Evolutionary conservation across 352 stramenopile genomes (phyloP).

Genomic region (Globisporangium nunn): DNA sequence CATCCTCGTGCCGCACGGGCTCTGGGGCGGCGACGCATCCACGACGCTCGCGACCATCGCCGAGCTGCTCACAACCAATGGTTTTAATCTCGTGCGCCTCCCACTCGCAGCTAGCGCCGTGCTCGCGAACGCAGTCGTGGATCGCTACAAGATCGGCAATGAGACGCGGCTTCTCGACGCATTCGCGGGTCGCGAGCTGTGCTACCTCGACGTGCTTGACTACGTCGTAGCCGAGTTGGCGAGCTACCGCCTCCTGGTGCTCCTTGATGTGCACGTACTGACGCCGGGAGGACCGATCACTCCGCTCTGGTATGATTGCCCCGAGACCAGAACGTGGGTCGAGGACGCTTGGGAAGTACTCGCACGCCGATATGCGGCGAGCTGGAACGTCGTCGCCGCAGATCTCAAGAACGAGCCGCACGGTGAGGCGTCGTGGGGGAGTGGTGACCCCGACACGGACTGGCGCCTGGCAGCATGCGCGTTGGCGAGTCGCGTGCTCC

Average conservation of each 20-base stretch:
- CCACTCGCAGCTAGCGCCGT: conserved; percentile 42
- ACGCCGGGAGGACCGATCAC: conserved; percentile 26
- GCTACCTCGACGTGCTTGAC: conserved; percentile 51
- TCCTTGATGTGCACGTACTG: conserved; percentile 49
- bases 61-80: conserved; percentile 23
- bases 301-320: conserved; percentile 34
- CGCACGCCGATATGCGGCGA: conserved; percentile 20
- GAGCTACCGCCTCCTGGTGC: conserved; percentile 26
- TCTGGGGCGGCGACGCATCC: conserved; percentile 48
- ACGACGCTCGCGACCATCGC: conserved; percentile 35
- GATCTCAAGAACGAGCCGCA: conserved; percentile 61
- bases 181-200: conserved; percentile 23
- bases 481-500: conserved; percentile 19
- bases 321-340: conserved; percentile 17
- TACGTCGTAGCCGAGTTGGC: conserved; percentile 30
- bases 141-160: conserved; percentile 40
- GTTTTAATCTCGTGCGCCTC: conserved; percentile 48
- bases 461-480: conserved; percentile 34
- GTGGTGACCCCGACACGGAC: conserved; percentile 26
- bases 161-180: conserved; percentile 20
- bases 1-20: conserved; percentile 47
- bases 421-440: conserved; percentile 38
- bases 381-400: conserved; percentile 43
- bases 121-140: conserved; percentile 22
- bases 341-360: conserved; percentile 29